phyloP scores from a whole-genome alignment of 2,329 filamentous ascomycete genomes.

The Talaromyces sp. region DNA sequence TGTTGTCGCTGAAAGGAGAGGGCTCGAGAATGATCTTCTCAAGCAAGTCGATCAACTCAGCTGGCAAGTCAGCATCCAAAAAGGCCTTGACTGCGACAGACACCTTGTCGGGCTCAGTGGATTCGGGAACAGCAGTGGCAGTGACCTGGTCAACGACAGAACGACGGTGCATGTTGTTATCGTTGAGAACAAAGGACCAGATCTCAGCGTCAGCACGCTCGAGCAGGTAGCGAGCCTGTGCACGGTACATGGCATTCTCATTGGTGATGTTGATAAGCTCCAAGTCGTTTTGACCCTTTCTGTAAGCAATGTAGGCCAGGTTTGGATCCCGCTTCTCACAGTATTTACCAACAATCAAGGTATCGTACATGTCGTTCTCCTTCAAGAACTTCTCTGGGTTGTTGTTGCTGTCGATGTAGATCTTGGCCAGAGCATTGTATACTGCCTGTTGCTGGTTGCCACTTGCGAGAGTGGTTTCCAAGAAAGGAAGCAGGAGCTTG shows the following conservation, averaged over 20 bases:
- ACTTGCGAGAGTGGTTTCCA: constrained; percentile 80
- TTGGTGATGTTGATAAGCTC: constrained; percentile 98
- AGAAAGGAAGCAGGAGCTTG: constrained; percentile 91
- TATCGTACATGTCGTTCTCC: constrained; percentile 95
- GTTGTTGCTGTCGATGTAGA: constrained; percentile 98
- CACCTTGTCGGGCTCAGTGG: constrained; percentile 87
- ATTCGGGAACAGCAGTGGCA: constrained; percentile 88
- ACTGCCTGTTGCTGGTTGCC: constrained; percentile 96
- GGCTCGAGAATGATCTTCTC: constrained; percentile 99
- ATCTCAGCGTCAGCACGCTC: constrained; percentile 86
- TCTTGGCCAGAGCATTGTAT: constrained; percentile 96
- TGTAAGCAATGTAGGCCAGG: constrained; percentile 88
- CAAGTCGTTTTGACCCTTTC: constrained; percentile 94
- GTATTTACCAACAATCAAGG: constrained; percentile 89
- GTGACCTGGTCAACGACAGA: constrained; percentile 95
- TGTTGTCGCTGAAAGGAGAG: constrained; percentile 97
- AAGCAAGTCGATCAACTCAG: constrained; percentile 91
- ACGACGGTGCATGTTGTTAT: constrained; percentile 91
- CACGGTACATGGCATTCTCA: constrained; percentile 99
- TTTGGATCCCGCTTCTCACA: constrained; percentile 98
- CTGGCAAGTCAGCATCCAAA: constrained; percentile 82
- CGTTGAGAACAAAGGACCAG: constrained; percentile 89
- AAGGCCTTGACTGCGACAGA: constrained; percentile 91
- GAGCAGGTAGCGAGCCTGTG: constrained; percentile 91
- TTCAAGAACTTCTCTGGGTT: constrained; percentile 96